Percentiles rank a stretch among this genome's conserved stretches.
These are phyloP conservation scores for Moesziomyces sp. DNA, from an alignment of 1,284 basidiomycete species.

Conservation along the genomic window DNA sequence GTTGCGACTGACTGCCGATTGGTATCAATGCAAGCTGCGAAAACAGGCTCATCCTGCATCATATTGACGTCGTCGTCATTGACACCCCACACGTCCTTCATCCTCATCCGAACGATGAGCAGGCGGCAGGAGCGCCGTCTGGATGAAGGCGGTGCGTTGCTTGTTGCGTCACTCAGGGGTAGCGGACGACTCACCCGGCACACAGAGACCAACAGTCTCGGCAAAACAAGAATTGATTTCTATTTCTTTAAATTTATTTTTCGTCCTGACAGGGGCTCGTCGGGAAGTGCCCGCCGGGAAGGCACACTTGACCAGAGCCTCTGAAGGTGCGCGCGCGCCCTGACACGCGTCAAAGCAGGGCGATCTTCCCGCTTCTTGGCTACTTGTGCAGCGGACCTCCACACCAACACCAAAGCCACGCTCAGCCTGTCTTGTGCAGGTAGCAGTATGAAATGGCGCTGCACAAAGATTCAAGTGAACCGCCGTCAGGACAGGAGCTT, in stretches of 20 bases:
- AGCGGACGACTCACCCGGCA: not conserved
- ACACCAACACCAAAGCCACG: conserved; percentile 4
- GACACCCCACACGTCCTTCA: too few species aligned
- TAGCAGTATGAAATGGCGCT: not conserved
- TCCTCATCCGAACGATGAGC: too few species aligned
- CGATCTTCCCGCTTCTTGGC: not conserved
- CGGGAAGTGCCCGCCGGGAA: not conserved
- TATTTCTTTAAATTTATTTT: not conserved
- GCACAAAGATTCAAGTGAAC: too few species aligned
- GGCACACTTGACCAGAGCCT: not conserved
- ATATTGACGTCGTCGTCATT: not conserved
- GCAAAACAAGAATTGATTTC: not conserved
- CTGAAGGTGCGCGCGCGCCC: too few species aligned
- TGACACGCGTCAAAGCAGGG: too few species aligned
- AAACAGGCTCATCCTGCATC: not conserved
- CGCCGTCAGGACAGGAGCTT: too few species aligned
- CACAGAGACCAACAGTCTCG: conserved; percentile 4
- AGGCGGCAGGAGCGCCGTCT: too few species aligned
- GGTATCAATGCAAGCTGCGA: not conserved
- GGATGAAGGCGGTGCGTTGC: too few species aligned
- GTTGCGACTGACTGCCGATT: not conserved
- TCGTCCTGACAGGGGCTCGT: not conserved
- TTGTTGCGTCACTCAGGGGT: not conserved
- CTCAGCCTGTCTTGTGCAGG: not conserved
- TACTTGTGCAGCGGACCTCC: not conserved